Evolutionary conservation across 306 rosid species (phyloP).

Genomic region (Castanea sativa): DNA sequence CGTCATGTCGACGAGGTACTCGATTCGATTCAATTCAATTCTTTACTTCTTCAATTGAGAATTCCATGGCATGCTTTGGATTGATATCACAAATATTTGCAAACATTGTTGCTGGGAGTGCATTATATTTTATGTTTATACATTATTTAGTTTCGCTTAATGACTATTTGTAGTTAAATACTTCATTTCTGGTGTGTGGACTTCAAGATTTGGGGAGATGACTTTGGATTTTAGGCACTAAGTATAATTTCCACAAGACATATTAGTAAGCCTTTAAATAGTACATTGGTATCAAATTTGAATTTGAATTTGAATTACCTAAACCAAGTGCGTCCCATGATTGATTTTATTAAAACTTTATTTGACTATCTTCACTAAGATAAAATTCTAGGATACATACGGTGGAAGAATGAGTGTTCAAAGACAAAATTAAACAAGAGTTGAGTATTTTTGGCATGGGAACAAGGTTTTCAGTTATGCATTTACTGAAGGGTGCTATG

Average conservation of each 20-base stretch:
- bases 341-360: neutral
- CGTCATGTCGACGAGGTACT: slow-evolving; percentile 72
- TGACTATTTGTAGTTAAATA: neutral
- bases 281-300: neutral
- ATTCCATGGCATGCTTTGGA: neutral
- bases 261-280: neutral
- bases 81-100: neutral
- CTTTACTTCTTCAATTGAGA: neutral
- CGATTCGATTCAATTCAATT: neutral
- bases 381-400: neutral
- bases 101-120: neutral
- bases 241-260: neutral
- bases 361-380: neutral
- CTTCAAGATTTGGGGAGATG: neutral
- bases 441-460: neutral
- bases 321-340: neutral
- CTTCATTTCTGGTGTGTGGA: neutral
- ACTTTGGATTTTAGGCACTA: neutral
- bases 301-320: neutral
- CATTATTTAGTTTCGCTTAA: neutral
- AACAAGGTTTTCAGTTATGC: neutral
- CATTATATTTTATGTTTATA: neutral
- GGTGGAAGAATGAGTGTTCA: neutral
- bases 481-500: neutral
- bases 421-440: neutral